These are phyloP conservation scores for Drechslera avenae DNA, from an alignment of 2,329 filamentous ascomycete genomes.

Conservation along the genomic window DNA sequence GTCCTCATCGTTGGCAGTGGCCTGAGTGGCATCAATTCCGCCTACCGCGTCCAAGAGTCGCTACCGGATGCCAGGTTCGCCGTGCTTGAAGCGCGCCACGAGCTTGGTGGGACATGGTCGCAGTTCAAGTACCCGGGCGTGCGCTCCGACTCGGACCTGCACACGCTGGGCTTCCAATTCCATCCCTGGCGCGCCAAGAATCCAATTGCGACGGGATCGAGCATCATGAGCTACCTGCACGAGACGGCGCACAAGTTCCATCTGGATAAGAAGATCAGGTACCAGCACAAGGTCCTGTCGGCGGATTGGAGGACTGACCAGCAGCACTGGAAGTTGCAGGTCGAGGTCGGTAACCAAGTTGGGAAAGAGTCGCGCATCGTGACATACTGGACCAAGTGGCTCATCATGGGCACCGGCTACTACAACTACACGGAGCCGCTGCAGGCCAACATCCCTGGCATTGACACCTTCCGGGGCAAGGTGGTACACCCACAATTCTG, in stretches of 20 bases:
- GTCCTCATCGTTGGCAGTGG: slow-evolving; percentile 72
- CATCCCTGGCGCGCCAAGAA: slow-evolving; percentile 65
- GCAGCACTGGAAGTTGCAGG: slow-evolving; percentile 54
- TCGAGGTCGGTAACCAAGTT: slow-evolving; percentile 27
- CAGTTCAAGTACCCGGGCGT: slow-evolving; percentile 78
- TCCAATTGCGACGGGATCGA: slow-evolving; percentile 53
- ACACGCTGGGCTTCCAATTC: slow-evolving; percentile 67
- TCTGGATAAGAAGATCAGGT: slow-evolving; percentile 55
- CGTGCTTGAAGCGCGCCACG: slow-evolving; percentile 69
- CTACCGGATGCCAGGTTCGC: slow-evolving; percentile 64
- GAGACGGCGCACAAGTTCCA: slow-evolving; percentile 52
- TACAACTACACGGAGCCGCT: slow-evolving; percentile 73
- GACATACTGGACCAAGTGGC: slow-evolving; percentile 53
- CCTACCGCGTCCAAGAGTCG: slow-evolving; percentile 68
- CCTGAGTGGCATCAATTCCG: slow-evolving; percentile 75
- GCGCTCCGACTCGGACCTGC: slow-evolving; percentile 56
- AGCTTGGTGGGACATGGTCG: slow-evolving; percentile 78
- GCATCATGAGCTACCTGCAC: slow-evolving; percentile 53
- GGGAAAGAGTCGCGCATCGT: slow-evolving; percentile 42
- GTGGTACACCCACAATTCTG: slow-evolving; percentile 77
- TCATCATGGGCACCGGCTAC: slow-evolving; percentile 70
- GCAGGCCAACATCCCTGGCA: slow-evolving; percentile 66
- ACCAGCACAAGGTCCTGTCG: slow-evolving; percentile 48
- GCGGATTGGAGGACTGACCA: slow-evolving; percentile 55
- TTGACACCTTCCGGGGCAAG: slow-evolving; percentile 67